Conservation (phyloP, 2,329 filamentous ascomycete genomes). For the Coleophoma crateriformis region DNA sequence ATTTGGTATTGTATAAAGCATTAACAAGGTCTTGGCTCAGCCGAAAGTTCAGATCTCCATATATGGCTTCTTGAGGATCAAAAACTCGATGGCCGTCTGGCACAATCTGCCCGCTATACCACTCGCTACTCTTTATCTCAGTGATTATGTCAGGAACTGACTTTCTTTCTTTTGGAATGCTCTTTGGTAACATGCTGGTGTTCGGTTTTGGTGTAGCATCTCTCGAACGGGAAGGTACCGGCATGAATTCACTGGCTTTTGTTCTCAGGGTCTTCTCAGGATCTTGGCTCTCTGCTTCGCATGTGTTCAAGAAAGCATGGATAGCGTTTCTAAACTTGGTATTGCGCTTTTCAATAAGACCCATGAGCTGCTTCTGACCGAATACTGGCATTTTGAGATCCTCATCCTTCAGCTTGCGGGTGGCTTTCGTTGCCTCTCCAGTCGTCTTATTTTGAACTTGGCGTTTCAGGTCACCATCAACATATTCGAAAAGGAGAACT, state of each 20-base stretch:
- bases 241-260: conserved; percentile 55
- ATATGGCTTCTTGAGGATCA: conserved; percentile 75
- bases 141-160: conserved; percentile 77
- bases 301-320: conserved; percentile 71
- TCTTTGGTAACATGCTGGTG: conserved; percentile 50
- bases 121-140: conserved; percentile 75
- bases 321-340: conserved; percentile 74
- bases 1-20: conserved; percentile 85
- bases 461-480: conserved; percentile 84
- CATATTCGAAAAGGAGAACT: conserved; percentile 84
- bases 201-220: conserved; percentile 26
- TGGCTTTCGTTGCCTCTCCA: conserved; percentile 64
- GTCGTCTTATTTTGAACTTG: conserved; percentile 69
- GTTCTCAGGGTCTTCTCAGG: conserved; percentile 60
- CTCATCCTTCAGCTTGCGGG: conserved; percentile 66
- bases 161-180: conserved; percentile 76
- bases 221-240: conserved; percentile 45
- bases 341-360: conserved; percentile 85
- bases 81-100: conserved; percentile 90
- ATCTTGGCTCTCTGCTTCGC: conserved; percentile 58
- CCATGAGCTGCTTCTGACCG: conserved; percentile 87
- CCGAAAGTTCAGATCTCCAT: conserved; percentile 77
- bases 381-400: conserved; percentile 87
- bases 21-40: conserved; percentile 93
- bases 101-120: conserved; percentile 91